A percentile compares a stretch with the other conserved stretches of the same genome.
phyloP scores from a whole-genome alignment of 345 rosid species.

The Dipteronia dyeriana region DNA sequence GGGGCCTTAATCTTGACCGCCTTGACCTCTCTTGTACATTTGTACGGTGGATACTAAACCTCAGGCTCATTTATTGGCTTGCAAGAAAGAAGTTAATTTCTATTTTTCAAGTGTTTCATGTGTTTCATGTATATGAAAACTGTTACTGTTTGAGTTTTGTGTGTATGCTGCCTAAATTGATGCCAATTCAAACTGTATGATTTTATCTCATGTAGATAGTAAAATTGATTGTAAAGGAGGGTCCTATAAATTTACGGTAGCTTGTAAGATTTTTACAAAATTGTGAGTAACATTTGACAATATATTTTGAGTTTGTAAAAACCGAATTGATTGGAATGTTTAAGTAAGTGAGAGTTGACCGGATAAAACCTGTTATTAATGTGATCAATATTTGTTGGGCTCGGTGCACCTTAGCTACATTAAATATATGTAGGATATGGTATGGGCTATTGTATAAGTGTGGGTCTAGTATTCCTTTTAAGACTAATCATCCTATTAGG shows the following conservation, averaged over 20 bases:
- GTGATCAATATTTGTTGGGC: no score
- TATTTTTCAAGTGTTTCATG: neutral
- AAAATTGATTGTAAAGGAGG: neutral
- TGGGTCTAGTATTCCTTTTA: no score
- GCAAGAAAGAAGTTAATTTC: neutral
- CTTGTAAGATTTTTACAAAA: no score
- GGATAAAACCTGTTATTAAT: no score
- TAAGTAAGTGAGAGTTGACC: no score
- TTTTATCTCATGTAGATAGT: neutral
- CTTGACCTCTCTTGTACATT: neutral
- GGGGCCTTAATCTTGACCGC: neutral
- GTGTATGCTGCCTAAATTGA: neutral
- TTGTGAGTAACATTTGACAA: no score
- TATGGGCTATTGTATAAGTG: no score
- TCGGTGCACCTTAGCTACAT: no score
- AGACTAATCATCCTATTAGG: no score
- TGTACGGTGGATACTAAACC: neutral
- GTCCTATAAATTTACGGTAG: neutral
- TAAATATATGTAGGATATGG: no score
- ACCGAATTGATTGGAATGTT: no score
- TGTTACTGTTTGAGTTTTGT: neutral
- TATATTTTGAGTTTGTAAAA: no score
- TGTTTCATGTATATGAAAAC: neutral
- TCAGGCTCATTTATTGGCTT: neutral
- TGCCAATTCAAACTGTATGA: neutral